A percentile compares a stretch with the other conserved stretches of the same genome.
Evolutionary conservation across 2,329 filamentous ascomycete genomes (phyloP).

Genomic region (Cladosporium velox): DNA sequence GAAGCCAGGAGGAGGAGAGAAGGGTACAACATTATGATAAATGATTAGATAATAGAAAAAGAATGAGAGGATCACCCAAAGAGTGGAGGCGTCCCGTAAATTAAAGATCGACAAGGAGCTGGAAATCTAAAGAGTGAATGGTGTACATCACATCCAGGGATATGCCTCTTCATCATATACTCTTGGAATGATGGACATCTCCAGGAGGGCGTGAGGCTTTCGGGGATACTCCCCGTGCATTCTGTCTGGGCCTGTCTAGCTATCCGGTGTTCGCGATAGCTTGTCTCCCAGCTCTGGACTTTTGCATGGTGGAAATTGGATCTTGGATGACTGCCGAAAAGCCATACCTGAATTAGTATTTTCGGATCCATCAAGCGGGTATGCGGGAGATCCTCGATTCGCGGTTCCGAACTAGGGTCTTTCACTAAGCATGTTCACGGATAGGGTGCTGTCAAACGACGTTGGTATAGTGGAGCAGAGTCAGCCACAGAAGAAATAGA

Average conservation of each 20-base stretch:
- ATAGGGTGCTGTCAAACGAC: background rate
- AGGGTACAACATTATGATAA: conserved; percentile 4
- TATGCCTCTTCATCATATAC: background rate
- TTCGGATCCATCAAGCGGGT: background rate
- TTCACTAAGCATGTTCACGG: background rate
- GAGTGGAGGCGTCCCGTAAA: conserved; percentile 9
- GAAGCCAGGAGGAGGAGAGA: conserved; percentile 5
- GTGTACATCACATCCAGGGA: background rate
- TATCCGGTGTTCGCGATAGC: background rate
- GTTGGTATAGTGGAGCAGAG: background rate
- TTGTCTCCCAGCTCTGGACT: background rate
- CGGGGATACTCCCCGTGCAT: background rate
- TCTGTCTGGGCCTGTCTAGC: background rate
- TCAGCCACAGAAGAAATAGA: background rate
- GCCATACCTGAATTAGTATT: background rate
- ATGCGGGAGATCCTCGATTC: conserved; percentile 4
- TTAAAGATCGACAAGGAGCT: background rate
- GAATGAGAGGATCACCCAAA: background rate
- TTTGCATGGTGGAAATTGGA: background rate
- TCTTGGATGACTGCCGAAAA: background rate
- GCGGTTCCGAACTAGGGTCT: background rate
- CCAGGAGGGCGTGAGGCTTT: background rate
- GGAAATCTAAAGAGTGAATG: background rate
- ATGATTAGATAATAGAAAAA: background rate
- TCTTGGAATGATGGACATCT: background rate